Base-by-base conservation (phyloP, 2,329 filamentous ascomycete genomes). In the Diaporthe amygdali region DNA sequence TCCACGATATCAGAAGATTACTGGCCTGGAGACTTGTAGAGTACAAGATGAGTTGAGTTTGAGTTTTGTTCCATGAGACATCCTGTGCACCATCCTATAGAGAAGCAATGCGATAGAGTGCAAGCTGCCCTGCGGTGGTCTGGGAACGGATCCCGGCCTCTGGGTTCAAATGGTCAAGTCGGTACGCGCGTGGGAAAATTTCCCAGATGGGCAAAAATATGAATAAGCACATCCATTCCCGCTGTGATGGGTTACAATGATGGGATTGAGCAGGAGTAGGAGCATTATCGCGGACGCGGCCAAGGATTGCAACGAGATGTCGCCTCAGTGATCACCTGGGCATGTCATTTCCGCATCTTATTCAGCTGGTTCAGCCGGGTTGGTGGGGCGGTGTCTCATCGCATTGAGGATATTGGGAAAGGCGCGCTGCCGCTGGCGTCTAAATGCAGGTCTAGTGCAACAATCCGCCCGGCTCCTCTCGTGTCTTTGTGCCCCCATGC, bases 321-420 rank as follows among this genome's bases (percentile, higher is more conserved):
- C n/a, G 56, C 25, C 39, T 37, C 55, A 22, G 55, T 9, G 55
- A 59, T 59, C 25, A 10, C 37, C 54, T 41, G 27, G 27, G 27
- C 27, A 52, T 32, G 49, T 32, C 49, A 52, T 49, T 27, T 2
- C 5, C 32, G 49, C 47, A 25, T 61, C 55, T 63, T 14, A 34
- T 22, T 30, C 41, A 47, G 56, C 41, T 47, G 2, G 59, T 41
- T 56, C 68, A 70, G 68, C 51, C 61, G 37, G 15, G 37, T 17
- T 67, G 30, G 61, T 67, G 68, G 51, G 68, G 61, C 69, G 64
- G 69, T 70, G 69, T 47, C 30, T 64, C 59, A n/a, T 49, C 9
- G 27, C n/a, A 20, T 27, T n/a, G 54, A 59, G 14, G 37, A 17
- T 41, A 41, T 41, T 4, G 54, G 54, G 54, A 41, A 27, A 41